These are phyloP conservation scores for Colletotrichum sansevieriae DNA, from an alignment of 2,329 filamentous ascomycete species.

Conservation along the genomic window DNA sequence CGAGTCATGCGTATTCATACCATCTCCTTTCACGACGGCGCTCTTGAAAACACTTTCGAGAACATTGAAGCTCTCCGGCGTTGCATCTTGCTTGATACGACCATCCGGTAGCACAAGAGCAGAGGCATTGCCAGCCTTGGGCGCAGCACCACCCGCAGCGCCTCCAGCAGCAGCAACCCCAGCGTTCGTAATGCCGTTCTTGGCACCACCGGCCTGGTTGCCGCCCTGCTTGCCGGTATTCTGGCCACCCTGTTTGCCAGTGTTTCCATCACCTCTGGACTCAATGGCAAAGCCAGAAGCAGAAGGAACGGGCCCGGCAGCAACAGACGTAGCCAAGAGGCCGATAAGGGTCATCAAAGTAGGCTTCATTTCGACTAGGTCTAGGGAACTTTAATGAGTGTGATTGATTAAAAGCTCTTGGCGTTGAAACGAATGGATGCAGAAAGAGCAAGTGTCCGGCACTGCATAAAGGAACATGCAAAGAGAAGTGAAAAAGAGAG, in stretches of 20 bases:
- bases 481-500: conserved; percentile 12
- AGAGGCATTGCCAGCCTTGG: conserved; percentile 4
- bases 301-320: conserved; percentile 27
- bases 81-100: conserved; percentile 42
- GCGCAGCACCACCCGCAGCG: conserved; percentile 14
- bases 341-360: conserved; percentile 29
- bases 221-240: not conserved
- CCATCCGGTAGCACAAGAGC: conserved; percentile 43
- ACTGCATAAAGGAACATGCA: conserved; percentile 28
- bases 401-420: not conserved
- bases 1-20: not conserved
- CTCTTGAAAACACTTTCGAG: conserved; percentile 44
- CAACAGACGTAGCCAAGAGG: conserved; percentile 30
- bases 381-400: conserved; percentile 9
- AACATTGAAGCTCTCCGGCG: conserved; percentile 44
- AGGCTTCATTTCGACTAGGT: conserved; percentile 27
- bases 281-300: not conserved
- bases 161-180: conserved; percentile 15
- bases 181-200: conserved; percentile 23
- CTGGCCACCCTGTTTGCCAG: not conserved
- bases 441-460: conserved; percentile 38
- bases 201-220: conserved; percentile 15
- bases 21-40: conserved; percentile 46
- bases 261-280: not conserved
- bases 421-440: conserved; percentile 28